These are phyloP conservation scores for Venturia nashicola DNA, from an alignment of 2,329 filamentous ascomycete species.

Conservation along the genomic window DNA sequence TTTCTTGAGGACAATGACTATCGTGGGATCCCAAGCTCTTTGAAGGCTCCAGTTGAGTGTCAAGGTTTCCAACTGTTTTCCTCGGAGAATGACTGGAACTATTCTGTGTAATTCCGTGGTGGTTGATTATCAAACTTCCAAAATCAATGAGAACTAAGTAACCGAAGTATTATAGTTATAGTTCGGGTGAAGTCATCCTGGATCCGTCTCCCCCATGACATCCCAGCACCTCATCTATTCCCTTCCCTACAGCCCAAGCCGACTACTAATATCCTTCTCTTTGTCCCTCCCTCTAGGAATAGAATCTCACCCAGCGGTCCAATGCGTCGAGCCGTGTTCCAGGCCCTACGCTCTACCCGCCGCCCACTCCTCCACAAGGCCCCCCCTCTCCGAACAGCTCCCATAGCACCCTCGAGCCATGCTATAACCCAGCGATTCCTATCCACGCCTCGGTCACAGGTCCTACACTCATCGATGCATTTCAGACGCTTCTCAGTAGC, in stretches of 20 bases:
- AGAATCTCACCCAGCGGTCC: constrained; percentile 16
- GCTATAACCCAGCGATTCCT: neutral
- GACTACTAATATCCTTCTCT: too few species aligned
- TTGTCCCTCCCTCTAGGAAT: neutral
- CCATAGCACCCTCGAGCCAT: constrained; percentile 2
- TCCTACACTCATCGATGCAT: constrained; percentile 62
- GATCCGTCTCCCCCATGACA: neutral
- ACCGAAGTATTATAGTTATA: too few species aligned
- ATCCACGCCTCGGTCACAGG: neutral
- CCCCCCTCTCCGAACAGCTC: constrained; percentile 31
- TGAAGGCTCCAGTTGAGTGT: neutral
- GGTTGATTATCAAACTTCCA: neutral
- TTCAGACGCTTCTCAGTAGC: constrained; percentile 55
- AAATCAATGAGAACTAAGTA: too few species aligned
- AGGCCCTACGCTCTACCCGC: constrained; percentile 56
- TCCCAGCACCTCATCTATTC: neutral
- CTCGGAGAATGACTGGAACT: neutral
- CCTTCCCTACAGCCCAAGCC: neutral
- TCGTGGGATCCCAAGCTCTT: neutral
- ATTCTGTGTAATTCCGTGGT: neutral
- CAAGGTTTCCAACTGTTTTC: neutral
- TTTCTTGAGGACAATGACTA: too few species aligned
- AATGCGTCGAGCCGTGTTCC: constrained; percentile 65
- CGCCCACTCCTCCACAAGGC: constrained; percentile 48
- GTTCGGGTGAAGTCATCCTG: neutral